Conservation (phyloP, 148 eudicot species). For the Fallopia convolvulus region DNA sequence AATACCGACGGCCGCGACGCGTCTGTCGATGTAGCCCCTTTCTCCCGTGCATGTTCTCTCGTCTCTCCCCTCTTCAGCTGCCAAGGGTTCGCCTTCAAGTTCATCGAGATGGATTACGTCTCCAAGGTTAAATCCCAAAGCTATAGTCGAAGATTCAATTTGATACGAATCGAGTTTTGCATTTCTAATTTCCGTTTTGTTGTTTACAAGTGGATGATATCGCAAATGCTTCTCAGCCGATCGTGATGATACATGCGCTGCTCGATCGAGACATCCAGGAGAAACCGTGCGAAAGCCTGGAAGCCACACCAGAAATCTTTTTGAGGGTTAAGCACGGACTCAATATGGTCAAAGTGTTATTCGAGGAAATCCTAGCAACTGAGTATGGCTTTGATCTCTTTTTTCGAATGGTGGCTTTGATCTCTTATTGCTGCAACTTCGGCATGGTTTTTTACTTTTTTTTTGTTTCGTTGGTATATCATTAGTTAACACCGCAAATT, state of each 20-base stretch:
- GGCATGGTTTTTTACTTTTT: not conserved
- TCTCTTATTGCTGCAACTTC: no score
- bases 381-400: constrained; percentile 37
- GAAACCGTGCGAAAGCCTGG: constrained; percentile 58
- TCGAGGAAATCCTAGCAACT: constrained; percentile 64
- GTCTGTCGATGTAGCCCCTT: constrained; percentile 44
- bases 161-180: not conserved
- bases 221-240: constrained; percentile 49
- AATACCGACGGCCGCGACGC: constrained; percentile 24
- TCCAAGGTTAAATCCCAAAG: constrained; percentile 64
- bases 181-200: not conserved
- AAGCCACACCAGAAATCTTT: constrained; percentile 82
- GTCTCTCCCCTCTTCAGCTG: constrained; percentile 89
- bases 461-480: not conserved
- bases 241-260: constrained; percentile 39
- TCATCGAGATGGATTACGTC: constrained; percentile 88
- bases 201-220: constrained; percentile 48
- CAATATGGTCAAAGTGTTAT: constrained; percentile 84
- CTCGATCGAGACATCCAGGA: constrained; percentile 54
- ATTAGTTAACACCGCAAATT: not conserved
- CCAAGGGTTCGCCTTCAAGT: constrained; percentile 91
- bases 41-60: constrained; percentile 74
- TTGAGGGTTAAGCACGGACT: constrained; percentile 84
- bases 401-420: no score
- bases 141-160: not conserved